Evolutionary conservation across 257 asterid species (phyloP).

Genomic region (Solanum boliviense): DNA sequence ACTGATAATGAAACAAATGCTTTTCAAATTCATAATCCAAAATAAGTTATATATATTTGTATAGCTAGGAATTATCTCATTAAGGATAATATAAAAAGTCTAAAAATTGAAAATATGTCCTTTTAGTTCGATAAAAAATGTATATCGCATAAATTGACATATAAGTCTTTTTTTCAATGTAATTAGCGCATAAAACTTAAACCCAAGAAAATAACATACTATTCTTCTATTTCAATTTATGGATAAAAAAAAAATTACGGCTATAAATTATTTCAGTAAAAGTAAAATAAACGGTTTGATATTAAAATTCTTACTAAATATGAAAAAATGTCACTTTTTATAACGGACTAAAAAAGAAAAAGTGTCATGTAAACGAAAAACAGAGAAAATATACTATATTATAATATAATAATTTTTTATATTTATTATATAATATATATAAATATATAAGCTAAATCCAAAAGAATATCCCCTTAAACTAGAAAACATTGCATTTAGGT

Average conservation of each 20-base stretch:
- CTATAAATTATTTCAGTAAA: background rate
- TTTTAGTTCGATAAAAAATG: background rate
- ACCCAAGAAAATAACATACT: background rate
- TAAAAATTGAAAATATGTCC: background rate
- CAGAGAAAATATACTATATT: too few relatives aligned
- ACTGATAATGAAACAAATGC: background rate
- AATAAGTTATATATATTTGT: background rate
- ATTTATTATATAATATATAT: too few relatives aligned
- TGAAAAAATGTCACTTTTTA: background rate
- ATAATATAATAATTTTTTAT: too few relatives aligned
- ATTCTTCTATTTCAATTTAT: background rate
- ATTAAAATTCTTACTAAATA: background rate
- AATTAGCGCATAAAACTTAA: background rate
- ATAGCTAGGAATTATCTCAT: background rate
- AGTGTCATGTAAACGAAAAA: background rate
- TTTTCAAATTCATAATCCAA: background rate
- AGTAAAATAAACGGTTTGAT: accelerated
- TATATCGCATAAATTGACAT: background rate
- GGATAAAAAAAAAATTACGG: too few relatives aligned
- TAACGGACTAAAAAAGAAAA: too few relatives aligned
- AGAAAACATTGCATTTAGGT: background rate
- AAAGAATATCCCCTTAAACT: background rate
- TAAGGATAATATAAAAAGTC: background rate
- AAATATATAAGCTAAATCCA: background rate
- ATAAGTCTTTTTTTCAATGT: background rate